These are phyloP conservation scores for Trametes maxima DNA, from an alignment of 768 basidiomycete genomes.

Conservation along the genomic window DNA sequence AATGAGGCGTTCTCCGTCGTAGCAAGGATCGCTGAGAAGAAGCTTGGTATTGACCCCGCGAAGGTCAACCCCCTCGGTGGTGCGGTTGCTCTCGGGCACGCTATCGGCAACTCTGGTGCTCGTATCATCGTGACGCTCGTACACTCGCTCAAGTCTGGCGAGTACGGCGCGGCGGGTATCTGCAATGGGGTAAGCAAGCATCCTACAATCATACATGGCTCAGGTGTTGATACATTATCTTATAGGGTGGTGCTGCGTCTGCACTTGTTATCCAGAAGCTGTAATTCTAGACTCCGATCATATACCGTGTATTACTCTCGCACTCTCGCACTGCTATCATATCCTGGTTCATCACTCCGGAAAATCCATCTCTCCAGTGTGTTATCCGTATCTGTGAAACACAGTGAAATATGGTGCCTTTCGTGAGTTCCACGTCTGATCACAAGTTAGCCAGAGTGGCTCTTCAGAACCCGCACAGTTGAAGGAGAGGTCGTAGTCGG, in stretches of 20 bases:
- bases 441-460: no score
- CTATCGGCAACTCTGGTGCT: constrained; percentile 94
- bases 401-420: background rate
- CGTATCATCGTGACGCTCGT: constrained; percentile 93
- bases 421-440: background rate
- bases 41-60: constrained; percentile 77
- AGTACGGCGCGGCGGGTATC: constrained; percentile 95
- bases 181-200: constrained; percentile 86
- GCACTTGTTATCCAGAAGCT: constrained; percentile 88
- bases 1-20: constrained; percentile 99
- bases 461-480: no score
- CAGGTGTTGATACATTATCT: constrained; percentile 16
- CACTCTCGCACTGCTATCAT: constrained; percentile 24
- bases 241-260: constrained; percentile 89
- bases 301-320: constrained; percentile 20
- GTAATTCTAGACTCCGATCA: constrained; percentile 37
- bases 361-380: background rate
- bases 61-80: constrained; percentile 95
- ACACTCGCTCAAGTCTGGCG: constrained; percentile 87
- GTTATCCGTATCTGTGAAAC: background rate
- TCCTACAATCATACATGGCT: background rate
- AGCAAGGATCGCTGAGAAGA: constrained; percentile 87
- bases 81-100: constrained; percentile 94
- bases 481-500: background rate
- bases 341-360: constrained; percentile 13